Evolutionary conservation across 192 early-diverging fungal species (phyloP).

Genomic region (Helicostylum pulchrum): DNA sequence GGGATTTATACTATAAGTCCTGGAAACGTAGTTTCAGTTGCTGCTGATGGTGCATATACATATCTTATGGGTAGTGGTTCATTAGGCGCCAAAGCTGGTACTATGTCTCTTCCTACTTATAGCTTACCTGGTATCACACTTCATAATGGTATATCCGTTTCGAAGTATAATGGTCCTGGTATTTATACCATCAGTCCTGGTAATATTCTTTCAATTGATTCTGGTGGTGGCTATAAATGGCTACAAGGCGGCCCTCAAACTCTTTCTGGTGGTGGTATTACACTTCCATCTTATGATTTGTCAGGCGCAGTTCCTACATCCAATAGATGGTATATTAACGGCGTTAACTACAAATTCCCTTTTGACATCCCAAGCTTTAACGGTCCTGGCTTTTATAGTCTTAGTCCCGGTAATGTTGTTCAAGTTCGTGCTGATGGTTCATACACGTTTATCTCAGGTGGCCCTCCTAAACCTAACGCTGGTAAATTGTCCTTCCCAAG

Average conservation of each 20-base stretch:
- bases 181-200: not conserved
- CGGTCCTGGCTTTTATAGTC: not conserved
- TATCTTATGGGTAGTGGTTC: not conserved
- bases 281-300: not conserved
- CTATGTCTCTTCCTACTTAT: not conserved
- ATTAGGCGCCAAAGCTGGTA: not conserved
- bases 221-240: not conserved
- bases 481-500: not conserved
- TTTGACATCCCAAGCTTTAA: not conserved
- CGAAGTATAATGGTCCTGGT: not conserved
- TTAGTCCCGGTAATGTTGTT: not conserved
- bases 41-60: not conserved
- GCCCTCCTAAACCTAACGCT: too few species aligned
- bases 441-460: not conserved
- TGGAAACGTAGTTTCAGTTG: not conserved
- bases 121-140: not conserved
- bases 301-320: not conserved
- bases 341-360: not conserved
- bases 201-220: not conserved
- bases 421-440: not conserved
- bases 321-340: not conserved
- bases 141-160: not conserved
- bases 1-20: not conserved
- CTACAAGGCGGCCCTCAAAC: not conserved
- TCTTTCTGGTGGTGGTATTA: not conserved